Evolutionary conservation across 2,329 filamentous ascomycete genomes (phyloP), one percentile per base, ranked within the genome.

Genomic region (Tolypocladium pustulatum): DNA sequence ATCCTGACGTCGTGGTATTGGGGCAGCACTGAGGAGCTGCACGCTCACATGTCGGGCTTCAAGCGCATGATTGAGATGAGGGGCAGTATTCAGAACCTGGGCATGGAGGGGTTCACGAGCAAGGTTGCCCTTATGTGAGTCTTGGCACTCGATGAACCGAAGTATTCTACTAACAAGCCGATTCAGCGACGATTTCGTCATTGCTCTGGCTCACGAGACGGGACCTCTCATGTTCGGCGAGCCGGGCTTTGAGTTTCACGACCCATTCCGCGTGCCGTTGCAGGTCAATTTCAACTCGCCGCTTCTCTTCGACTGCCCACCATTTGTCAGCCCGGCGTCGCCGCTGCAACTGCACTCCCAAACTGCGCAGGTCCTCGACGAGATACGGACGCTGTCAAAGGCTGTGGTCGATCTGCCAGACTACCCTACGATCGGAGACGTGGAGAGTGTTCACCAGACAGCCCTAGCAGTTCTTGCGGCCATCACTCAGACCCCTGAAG

Each of bases 1-100:
- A 72, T 79, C 27, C 66, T 79, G 30, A 75, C 79, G 53, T 80
- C 81, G 59, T 83, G 80, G 80, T 81, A 80, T 63, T 81, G 78
- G 78, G 78, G 78, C 7, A 75, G 74, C 32, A 74, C 72, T 0
- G 65, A 71, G 41, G 75, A 78, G 60, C 68, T 81, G 13, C 70
- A 73, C 30, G 73, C 74, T 1, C 80, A 82, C 57, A 72, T 81
- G 60, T 66, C 65, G 8, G 78, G 79, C 0, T 69, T 83, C 20
- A 71, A 72, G 60, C 74, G 75, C 54, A 80, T 82, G 76, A 73
- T 82, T 12, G 66, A 66, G 27, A 63, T 77, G 54, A 72, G 78
- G 30, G 80, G 78, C 13, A 78, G 80, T 0, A 69, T 81, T 51
- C 68, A 72, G 25, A 68, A 71, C 10, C 67, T 81, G 3, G 78